Evolutionary conservation across 2,329 filamentous ascomycete genomes (phyloP).

Genomic region (Pezicula radicicola): DNA sequence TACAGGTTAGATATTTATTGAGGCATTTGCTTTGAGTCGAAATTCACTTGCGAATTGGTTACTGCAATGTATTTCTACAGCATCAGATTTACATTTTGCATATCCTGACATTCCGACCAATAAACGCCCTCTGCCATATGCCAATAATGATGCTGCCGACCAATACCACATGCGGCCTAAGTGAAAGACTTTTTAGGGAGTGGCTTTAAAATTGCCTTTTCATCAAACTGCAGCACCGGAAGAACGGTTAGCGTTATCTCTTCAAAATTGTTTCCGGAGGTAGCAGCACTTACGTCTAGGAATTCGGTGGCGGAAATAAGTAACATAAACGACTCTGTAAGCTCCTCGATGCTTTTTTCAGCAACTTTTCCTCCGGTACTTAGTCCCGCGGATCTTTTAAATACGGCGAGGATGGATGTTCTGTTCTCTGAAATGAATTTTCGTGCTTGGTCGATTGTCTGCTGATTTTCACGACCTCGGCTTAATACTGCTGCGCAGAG

Average conservation of each 20-base stretch:
- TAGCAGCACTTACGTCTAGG: conserved; percentile 64
- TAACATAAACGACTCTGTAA: conserved; percentile 83
- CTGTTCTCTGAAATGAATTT: conserved; percentile 81
- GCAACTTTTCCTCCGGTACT: conserved; percentile 45
- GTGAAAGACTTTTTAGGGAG: conserved; percentile 20
- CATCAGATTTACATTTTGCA: too few species aligned
- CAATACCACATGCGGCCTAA: conserved; percentile 5
- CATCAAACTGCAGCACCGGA: conserved; percentile 34
- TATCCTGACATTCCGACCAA: too few species aligned
- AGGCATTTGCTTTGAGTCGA: too few species aligned
- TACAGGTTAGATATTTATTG: too few species aligned
- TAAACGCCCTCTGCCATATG: too few species aligned
- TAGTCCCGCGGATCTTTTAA: conserved; percentile 85
- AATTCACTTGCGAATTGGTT: too few species aligned
- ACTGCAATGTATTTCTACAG: too few species aligned
- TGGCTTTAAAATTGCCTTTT: conserved; percentile 24
- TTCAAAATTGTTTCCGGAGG: neutral
- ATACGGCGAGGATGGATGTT: conserved; percentile 79
- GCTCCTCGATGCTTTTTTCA: conserved; percentile 65
- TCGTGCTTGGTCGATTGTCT: conserved; percentile 69
- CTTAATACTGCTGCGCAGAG: conserved; percentile 79
- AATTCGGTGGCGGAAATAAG: conserved; percentile 82
- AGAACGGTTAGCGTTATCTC: conserved; percentile 7
- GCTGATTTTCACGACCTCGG: conserved; percentile 76
- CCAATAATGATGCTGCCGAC: too few species aligned